These are phyloP conservation scores for Barnettozyma populi DNA, from an alignment of 805 yeast genomes.

Conservation along the genomic window DNA sequence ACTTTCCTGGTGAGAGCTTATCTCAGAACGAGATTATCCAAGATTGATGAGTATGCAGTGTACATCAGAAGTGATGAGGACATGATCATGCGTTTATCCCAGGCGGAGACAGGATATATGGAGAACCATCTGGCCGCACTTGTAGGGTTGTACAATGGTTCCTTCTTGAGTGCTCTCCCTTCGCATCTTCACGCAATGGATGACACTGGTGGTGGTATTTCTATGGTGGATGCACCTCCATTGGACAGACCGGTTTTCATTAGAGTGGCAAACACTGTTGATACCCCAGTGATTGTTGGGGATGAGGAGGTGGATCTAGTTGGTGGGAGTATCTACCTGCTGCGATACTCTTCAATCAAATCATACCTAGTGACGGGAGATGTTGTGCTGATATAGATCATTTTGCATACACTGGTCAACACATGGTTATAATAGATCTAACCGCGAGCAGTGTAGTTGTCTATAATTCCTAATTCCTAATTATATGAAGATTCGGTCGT, in stretches of 20 bases:
- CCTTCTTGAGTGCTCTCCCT: constrained; percentile 67
- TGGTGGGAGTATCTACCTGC: constrained; percentile 66
- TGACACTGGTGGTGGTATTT: constrained; percentile 59
- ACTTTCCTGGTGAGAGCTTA: constrained; percentile 79
- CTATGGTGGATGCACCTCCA: constrained; percentile 80
- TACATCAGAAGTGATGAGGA: constrained; percentile 45
- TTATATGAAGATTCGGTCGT: too few species aligned
- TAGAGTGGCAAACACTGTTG: constrained; percentile 38
- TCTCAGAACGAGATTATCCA: constrained; percentile 60
- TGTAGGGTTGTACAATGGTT: constrained; percentile 57
- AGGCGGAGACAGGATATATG: constrained; percentile 61
- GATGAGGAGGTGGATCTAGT: constrained; percentile 54
- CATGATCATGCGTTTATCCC: constrained; percentile 40
- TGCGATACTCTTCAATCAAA: constrained; percentile 55
- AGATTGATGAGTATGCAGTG: constrained; percentile 66
- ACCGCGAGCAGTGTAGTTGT: too few species aligned
- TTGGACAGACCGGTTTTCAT: constrained; percentile 74
- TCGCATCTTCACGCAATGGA: constrained; percentile 65
- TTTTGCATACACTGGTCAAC: not conserved
- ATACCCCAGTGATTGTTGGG: constrained; percentile 38
- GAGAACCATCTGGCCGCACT: constrained; percentile 60
- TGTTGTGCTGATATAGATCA: constrained; percentile 35
- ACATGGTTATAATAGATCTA: not conserved
- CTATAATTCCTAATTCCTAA: not conserved
- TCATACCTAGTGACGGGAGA: constrained; percentile 36